Base-by-base conservation (phyloP, 2,329 filamentous ascomycete genomes). In the Corynespora cassiicola region DNA sequence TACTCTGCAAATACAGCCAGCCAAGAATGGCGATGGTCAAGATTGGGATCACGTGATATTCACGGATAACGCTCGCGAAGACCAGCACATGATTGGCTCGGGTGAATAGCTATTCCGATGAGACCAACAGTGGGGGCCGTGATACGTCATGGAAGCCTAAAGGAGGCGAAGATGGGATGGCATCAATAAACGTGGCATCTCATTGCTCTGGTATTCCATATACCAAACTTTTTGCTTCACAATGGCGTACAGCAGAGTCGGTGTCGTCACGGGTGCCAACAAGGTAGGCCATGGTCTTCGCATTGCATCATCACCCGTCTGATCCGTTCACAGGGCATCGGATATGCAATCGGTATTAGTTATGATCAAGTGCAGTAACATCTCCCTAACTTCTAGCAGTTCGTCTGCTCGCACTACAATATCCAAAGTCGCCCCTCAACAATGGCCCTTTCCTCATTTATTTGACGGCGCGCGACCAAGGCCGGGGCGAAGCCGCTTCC, bases 191-290 rank as follows among this genome's bases (percentile, higher is more conserved):
- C n/a, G n/a, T n/a, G n/a, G n/a, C n/a, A n/a, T n/a, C n/a, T n/a
- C n/a, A n/a, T n/a, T n/a, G n/a, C n/a, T n/a, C n/a, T n/a, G n/a
- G n/a, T n/a, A n/a, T n/a, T n/a, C n/a, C n/a, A n/a, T n/a, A n/a
- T n/a, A n/a, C n/a, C n/a, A n/a, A n/a, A n/a, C n/a, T n/a, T n/a
- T n/a, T n/a, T n/a, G n/a, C n/a, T 33, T 21, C 9, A 35, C 20
- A 21, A 65, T 66, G 56, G 46, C 62, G 17, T 64, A 64, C 36
- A 56, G 36, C 37, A 55, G 73, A 43, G 58, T 79, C n/a, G 77
- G 74, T 32, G 72, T 75, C 42, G 77, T 80, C 0, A 80, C 77
- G 1, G 77, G 78, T 32, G 76, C 75, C 11, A 80, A 80, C 60
- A 79, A 78, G 54, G 76, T 61, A 39, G 27, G 48, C 51, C 20